These are phyloP conservation scores for Colletotrichum tamarilloi DNA, from an alignment of 2,329 filamentous ascomycete genomes.

Conservation along the genomic window DNA sequence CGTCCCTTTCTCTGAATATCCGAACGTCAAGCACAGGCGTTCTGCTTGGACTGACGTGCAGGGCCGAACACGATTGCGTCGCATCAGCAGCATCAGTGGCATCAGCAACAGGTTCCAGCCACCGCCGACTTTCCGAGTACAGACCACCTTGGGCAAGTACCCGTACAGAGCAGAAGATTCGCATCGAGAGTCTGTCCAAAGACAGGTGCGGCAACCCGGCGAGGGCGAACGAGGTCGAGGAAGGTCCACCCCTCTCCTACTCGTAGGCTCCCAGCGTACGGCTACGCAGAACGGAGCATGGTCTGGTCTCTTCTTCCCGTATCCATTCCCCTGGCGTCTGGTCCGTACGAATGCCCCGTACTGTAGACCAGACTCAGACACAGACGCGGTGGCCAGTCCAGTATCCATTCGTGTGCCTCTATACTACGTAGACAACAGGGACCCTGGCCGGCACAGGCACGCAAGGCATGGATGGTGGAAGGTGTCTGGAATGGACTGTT, in stretches of 20 bases:
- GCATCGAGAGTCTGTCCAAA: background rate
- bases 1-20: constrained; percentile 4
- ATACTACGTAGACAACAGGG: background rate
- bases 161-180: background rate
- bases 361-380: background rate
- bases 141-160: background rate
- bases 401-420: too few species aligned
- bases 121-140: background rate
- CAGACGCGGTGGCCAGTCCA: too few species aligned
- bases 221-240: constrained; percentile 1
- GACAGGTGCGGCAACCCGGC: background rate
- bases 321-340: constrained; percentile 20
- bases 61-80: constrained; percentile 23
- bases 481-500: constrained; percentile 15
- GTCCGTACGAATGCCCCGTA: background rate
- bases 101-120: background rate
- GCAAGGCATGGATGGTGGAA: constrained; percentile 22
- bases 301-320: background rate
- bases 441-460: constrained; percentile 5
- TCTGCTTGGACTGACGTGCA: constrained; percentile 23
- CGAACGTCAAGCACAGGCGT: constrained; percentile 15
- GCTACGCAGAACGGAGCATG: background rate
- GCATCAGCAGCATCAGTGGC: background rate
- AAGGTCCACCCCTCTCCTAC: constrained; percentile 19
- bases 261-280: background rate